Conservation (phyloP, 495 filamentous ascomycete species). For the Penicillium lagena region DNA sequence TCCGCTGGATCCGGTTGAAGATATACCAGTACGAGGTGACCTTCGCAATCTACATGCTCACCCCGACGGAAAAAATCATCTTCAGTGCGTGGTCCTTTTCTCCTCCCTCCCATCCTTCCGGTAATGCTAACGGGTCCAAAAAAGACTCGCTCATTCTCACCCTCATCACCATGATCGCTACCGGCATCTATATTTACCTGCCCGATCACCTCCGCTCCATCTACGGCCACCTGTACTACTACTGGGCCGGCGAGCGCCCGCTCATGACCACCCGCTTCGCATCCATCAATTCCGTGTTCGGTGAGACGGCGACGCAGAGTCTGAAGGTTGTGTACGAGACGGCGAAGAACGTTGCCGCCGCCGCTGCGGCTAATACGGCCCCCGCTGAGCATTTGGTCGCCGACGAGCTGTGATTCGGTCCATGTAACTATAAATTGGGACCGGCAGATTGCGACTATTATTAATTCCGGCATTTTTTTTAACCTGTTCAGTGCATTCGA, state of each 20-base stretch:
- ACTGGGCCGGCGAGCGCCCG: constrained; percentile 71
- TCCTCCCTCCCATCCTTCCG: background rate
- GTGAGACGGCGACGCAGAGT: constrained; percentile 25
- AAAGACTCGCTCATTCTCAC: constrained; percentile 88
- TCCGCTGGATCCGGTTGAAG: constrained; percentile 68
- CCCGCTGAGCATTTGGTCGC: constrained; percentile 22
- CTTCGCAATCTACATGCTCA: constrained; percentile 81
- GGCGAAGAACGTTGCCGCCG: constrained; percentile 31
- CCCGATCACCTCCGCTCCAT: constrained; percentile 80
- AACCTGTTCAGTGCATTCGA: constrained; percentile 2
- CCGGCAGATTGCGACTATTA: too few species aligned
- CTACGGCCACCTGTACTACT: constrained; percentile 82
- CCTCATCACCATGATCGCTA: constrained; percentile 74
- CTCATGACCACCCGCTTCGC: constrained; percentile 31
- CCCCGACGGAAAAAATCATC: constrained; percentile 75
- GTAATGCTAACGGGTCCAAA: background rate
- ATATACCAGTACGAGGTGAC: constrained; percentile 85
- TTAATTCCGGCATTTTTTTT: background rate
- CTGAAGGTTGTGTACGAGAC: constrained; percentile 39
- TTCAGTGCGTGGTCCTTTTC: constrained; percentile 56
- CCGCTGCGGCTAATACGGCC: constrained; percentile 15
- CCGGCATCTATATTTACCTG: constrained; percentile 83
- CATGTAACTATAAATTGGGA: background rate
- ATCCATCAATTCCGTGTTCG: constrained; percentile 32
- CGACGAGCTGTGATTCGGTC: constrained; percentile 24